phyloP scores from a whole-genome alignment of 1,139 yeast species.

The Waltiozyma sp. region DNA sequence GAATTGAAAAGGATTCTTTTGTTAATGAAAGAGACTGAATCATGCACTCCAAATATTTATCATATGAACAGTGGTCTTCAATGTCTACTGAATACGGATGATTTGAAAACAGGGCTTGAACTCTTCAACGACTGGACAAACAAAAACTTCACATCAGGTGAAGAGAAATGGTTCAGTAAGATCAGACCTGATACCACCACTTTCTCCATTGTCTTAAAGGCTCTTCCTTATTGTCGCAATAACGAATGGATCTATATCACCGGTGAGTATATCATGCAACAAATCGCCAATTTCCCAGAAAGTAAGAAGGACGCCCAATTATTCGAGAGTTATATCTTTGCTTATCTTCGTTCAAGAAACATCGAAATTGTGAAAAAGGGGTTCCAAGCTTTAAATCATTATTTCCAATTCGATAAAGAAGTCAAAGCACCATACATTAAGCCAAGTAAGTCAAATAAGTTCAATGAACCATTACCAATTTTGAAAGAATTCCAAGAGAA shows the following conservation, averaged over 20 bases:
- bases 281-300: conserved; percentile 6
- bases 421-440: not conserved
- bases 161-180: conserved; percentile 2
- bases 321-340: conserved; percentile 11
- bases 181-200: conserved; percentile 22
- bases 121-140: conserved; percentile 18
- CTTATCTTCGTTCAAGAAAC: conserved; percentile 8
- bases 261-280: conserved; percentile 7
- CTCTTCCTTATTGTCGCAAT: conserved; percentile 10
- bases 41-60: conserved; percentile 11
- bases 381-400: conserved; percentile 8
- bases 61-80: conserved; percentile 26
- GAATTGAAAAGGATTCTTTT: conserved; percentile 16
- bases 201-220: conserved; percentile 24
- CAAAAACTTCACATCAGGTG: conserved; percentile 2
- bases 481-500: conserved; percentile 4
- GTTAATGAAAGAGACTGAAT: conserved; percentile 4
- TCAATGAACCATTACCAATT: not conserved
- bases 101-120: conserved; percentile 20
- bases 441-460: not conserved
- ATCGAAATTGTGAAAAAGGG: conserved; percentile 11
- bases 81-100: conserved; percentile 22
- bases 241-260: conserved; percentile 5
- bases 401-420: conserved; percentile 6
- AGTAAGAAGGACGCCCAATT: conserved; percentile 10